Evolutionary conservation across 129 eudicot species (phyloP), one percentile per base, ranked within the genome.

Genomic region (Pulicaria dysenterica): DNA sequence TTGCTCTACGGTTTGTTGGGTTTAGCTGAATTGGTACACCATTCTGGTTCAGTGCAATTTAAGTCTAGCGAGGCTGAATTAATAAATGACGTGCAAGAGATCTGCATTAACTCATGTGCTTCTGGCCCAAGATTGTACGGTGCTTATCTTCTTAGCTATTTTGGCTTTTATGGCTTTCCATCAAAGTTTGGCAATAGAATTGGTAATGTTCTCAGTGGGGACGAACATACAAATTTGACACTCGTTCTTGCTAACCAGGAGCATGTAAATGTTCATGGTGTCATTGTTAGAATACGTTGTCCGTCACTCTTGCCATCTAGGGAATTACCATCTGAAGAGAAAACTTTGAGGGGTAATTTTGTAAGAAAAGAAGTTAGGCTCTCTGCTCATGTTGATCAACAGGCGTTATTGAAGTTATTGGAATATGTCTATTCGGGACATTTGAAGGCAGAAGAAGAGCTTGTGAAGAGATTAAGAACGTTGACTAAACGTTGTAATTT

Each of bases 361-460:
- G 12, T 14, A 40, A 74, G 62, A 76, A 82, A 61, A 24, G 82
- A 83, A 78, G 80, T 89, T 63, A 76, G 82, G 74, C 83, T 89
- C 58, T 93, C 96, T 12, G 82, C 87, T 73, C 95, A 82, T 45
- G 98, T 93, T 50, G 87, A 85, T 59, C 83, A 65, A 13, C 66
- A 82, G 68, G 88, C 87, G 40, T 75, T 93, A 62, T 49, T 73
- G 73, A 93, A 93, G 74, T 45, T 93, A 75, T 47, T 93, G 78
- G 88, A 93, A 57, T 92, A 79, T 75, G 80, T 89, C 41, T 92
- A 89, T 74, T 85, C 82, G 4, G 98, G 98, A 53, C 81, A 82
- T 64, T n/a, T 89, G 16, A 85, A 67, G 67, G 96, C 83, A 15
- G 81, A 65, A 46, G 90, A 81, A 73, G 92, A 85, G 19, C 67